Evolutionary conservation across 2,329 filamentous ascomycete species (phyloP).

Genomic region (Cladosporium sp.): DNA sequence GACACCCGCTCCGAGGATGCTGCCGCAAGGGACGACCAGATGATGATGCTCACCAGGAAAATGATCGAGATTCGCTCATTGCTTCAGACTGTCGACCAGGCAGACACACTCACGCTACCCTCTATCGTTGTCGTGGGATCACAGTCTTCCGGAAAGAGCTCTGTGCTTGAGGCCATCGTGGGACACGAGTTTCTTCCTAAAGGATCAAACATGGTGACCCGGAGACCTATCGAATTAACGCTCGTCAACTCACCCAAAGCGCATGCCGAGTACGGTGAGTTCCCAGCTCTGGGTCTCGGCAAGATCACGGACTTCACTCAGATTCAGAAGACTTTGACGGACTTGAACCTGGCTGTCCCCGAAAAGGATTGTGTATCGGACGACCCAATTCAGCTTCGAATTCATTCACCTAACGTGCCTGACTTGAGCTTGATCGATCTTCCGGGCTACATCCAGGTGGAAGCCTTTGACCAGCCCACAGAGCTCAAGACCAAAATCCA

Average conservation of each 20-base stretch:
- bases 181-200: conserved; percentile 98
- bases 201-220: conserved; percentile 97
- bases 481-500: conserved; percentile 94
- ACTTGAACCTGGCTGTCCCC: conserved; percentile 89
- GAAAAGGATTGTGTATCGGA: conserved; percentile 90
- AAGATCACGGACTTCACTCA: conserved; percentile 89
- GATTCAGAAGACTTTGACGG: conserved; percentile 89
- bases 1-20: conserved; percentile 59
- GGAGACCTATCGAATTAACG: conserved; percentile 91
- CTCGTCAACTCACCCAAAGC: conserved; percentile 91
- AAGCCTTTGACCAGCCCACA: conserved; percentile 81
- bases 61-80: conserved; percentile 99
- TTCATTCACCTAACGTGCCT: conserved; percentile 92
- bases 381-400: conserved; percentile 91
- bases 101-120: conserved; percentile 78
- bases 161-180: conserved; percentile 92
- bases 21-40: conserved; percentile 85
- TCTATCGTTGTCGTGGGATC: conserved; percentile 99
- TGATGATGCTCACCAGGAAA: conserved; percentile 99
- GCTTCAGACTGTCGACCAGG: conserved; percentile 87
- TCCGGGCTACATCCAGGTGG: conserved; percentile 95
- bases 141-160: conserved; percentile 97
- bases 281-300: conserved; percentile 83
- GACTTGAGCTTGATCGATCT: conserved; percentile 95
- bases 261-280: conserved; percentile 88